Evolutionary conservation across 345 rosid genomes (phyloP).

Genomic region (Physaria fendleri): DNA sequence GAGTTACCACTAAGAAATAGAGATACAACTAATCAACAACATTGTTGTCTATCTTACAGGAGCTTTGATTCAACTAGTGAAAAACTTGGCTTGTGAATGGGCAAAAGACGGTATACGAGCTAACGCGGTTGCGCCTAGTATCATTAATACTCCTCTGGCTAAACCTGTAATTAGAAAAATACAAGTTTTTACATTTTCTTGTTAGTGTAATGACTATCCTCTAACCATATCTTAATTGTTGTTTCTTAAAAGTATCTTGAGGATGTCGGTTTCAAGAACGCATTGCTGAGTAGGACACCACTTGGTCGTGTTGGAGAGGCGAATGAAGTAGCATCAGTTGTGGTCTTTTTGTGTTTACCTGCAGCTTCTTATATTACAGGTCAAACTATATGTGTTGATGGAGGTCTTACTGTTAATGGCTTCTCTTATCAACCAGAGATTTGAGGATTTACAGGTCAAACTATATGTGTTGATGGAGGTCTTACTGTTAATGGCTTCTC

Average conservation of each 20-base stretch:
- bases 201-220: background rate
- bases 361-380: constrained; percentile 58
- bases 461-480: constrained; percentile 49
- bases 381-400: constrained; percentile 47
- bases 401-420: constrained; percentile 40
- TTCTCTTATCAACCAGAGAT: constrained; percentile 17
- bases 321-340: constrained; percentile 43
- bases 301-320: constrained; percentile 42
- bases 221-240: background rate
- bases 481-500: constrained; percentile 35
- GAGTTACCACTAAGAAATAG: background rate
- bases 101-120: constrained; percentile 52
- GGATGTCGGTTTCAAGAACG: background rate
- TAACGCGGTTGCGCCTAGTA: constrained; percentile 48
- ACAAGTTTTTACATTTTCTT: background rate
- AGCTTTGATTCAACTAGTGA: constrained; percentile 47
- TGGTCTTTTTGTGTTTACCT: constrained; percentile 46
- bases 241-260: background rate
- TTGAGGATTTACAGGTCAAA: constrained; percentile 40
- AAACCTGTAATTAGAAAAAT: background rate
- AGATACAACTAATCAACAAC: background rate
- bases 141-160: constrained; percentile 35
- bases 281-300: constrained; percentile 31
- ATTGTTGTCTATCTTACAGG: constrained; percentile 3
- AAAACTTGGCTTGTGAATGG: constrained; percentile 65